A percentile compares a stretch with the other conserved stretches of the same genome.
Conservation (phyloP, 257 asterid species). For the Solanum bukasovii region DNA sequence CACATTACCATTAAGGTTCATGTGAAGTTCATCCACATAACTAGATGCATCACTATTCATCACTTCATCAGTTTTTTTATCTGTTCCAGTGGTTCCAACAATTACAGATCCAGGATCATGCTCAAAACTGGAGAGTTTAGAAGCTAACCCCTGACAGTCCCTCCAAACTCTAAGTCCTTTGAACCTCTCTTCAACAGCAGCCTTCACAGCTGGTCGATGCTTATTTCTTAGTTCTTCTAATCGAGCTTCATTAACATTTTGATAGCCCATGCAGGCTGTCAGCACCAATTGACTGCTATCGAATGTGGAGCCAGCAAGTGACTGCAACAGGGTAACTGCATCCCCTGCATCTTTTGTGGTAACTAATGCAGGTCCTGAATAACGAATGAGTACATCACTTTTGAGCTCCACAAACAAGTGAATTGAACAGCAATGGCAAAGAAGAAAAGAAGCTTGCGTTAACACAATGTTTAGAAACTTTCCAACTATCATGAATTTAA, state of each 20-base stretch:
- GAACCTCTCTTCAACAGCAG: slow-evolving; percentile 65
- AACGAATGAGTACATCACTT: neutral
- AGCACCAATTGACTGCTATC: slow-evolving; percentile 95
- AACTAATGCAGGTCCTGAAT: slow-evolving; percentile 89
- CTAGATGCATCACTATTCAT: slow-evolving; percentile 27
- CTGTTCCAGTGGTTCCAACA: slow-evolving; percentile 23
- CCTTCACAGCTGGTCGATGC: slow-evolving; percentile 74
- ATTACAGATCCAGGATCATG: slow-evolving; percentile 42
- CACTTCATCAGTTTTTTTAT: slow-evolving; percentile 20
- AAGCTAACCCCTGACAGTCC: slow-evolving; percentile 63
- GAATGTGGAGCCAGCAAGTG: slow-evolving; percentile 86
- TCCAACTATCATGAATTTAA: neutral
- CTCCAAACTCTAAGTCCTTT: slow-evolving; percentile 52
- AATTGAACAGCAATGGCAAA: neutral
- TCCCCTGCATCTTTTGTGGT: slow-evolving; percentile 95
- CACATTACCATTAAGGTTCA: slow-evolving; percentile 28
- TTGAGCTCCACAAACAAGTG: slow-evolving; percentile 9
- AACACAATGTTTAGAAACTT: neutral
- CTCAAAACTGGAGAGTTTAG: slow-evolving; percentile 57
- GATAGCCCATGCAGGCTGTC: slow-evolving; percentile 95
- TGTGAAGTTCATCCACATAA: slow-evolving; percentile 23
- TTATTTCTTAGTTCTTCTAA: slow-evolving; percentile 63
- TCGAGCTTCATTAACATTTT: slow-evolving; percentile 59
- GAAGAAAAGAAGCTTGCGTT: neutral
- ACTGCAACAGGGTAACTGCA: slow-evolving; percentile 80